Evolutionary conservation across 306 rosid species (phyloP).

Genomic region (Prunus salicina): DNA sequence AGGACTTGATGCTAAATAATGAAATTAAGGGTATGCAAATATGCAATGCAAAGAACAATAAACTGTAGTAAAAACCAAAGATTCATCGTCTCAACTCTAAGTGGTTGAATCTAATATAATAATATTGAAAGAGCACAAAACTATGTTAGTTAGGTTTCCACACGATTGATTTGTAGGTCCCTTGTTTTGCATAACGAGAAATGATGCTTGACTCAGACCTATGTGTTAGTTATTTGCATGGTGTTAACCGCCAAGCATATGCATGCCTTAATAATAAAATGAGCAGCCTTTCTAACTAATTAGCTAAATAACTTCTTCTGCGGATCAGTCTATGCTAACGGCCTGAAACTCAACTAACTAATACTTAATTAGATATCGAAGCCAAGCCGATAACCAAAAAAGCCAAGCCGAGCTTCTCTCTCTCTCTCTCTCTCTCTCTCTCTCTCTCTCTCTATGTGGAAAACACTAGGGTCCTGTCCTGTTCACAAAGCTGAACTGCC

Average conservation of each 20-base stretch:
- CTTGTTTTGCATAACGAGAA: background rate
- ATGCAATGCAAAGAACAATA: background rate
- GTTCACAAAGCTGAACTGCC: background rate
- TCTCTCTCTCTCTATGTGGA: background rate
- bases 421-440: too few species aligned
- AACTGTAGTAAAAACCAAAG: background rate
- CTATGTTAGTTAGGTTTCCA: background rate
- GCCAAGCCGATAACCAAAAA: too few species aligned
- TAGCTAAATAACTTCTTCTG: conserved; percentile 1
- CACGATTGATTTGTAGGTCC: background rate
- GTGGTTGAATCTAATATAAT: background rate
- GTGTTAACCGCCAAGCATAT: background rate
- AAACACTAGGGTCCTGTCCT: background rate
- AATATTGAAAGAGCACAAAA: background rate
- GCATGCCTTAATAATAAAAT: background rate
- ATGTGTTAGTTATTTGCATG: background rate
- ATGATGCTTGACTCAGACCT: conserved; percentile 9
- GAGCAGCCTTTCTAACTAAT: background rate
- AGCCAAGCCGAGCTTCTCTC: background rate
- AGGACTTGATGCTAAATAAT: too few species aligned
- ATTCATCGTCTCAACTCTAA: background rate
- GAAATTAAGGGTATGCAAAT: too few species aligned
- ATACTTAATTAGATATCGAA: too few species aligned
- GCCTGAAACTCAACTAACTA: too few species aligned
- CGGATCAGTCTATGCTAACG: background rate